These are phyloP conservation scores for Acanthamoeba lugdunensis DNA, from an alignment of 208 protist genomes.

Conservation along the genomic window DNA sequence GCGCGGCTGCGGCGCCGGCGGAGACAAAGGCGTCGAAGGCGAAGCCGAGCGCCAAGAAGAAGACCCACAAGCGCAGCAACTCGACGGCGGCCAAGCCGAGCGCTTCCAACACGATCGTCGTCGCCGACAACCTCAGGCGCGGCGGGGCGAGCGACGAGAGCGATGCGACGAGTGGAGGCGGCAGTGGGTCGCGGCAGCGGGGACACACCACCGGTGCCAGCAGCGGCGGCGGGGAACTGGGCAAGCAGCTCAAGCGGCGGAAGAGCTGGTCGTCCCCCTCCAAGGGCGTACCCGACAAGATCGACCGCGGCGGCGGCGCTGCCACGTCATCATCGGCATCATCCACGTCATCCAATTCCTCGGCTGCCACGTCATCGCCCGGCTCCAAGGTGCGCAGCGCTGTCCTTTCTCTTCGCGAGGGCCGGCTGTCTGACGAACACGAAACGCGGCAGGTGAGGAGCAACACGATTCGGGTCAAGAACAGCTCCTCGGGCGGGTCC, in stretches of 20 bases:
- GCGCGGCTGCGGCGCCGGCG: background rate
- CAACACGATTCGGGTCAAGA: background rate
- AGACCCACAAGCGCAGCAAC: constrained; percentile 29
- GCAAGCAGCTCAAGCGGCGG: background rate
- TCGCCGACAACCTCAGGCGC: background rate
- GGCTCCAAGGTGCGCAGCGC: background rate
- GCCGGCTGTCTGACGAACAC: no score
- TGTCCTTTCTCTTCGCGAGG: no score
- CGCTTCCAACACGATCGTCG: background rate
- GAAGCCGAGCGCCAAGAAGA: background rate
- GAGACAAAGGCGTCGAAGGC: background rate
- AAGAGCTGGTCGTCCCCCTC: constrained; percentile 41
- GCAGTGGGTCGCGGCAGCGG: background rate
- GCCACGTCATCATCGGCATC: background rate
- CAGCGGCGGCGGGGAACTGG: background rate
- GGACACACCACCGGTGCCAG: background rate
- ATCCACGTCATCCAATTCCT: background rate
- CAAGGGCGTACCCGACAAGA: background rate
- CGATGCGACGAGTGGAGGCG: background rate
- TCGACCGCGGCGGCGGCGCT: background rate
- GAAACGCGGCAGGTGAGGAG: background rate
- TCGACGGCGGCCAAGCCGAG: background rate
- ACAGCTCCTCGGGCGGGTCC: background rate
- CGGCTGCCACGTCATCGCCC: background rate
- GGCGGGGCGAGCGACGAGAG: constrained; percentile 21